Conservation (phyloP, 73 alveolate genomes). For the Uronychia binucleata region DNA sequence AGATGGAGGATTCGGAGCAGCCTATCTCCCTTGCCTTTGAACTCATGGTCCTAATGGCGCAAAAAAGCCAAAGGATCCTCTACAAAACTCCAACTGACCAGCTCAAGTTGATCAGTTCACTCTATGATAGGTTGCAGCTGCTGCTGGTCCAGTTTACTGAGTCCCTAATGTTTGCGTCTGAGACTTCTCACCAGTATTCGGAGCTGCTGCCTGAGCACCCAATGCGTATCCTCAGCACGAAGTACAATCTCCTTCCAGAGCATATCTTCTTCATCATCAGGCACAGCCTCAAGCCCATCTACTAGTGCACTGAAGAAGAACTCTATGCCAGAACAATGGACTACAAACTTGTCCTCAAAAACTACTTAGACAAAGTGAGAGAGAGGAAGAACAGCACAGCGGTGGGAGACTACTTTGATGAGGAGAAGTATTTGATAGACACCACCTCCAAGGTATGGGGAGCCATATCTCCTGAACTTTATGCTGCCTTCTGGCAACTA, state of each 20-base stretch:
- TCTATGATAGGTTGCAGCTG: slow-evolving; percentile 57
- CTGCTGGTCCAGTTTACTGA: slow-evolving; percentile 55
- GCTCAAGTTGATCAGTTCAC: slow-evolving; percentile 41
- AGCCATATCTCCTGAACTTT: slow-evolving; percentile 46
- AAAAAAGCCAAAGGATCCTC: slow-evolving; percentile 38
- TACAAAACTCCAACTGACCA: slow-evolving; percentile 29
- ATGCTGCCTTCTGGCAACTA: slow-evolving; percentile 57
- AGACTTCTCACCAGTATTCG: slow-evolving; percentile 10
- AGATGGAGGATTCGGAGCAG: background rate
- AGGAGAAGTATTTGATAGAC: slow-evolving; percentile 21
- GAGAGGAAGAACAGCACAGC: slow-evolving; percentile 9
- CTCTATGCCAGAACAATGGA: slow-evolving; percentile 29
- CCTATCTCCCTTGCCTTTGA: slow-evolving; percentile 45
- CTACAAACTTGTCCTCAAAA: slow-evolving; percentile 40
- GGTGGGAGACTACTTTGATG: slow-evolving; percentile 53
- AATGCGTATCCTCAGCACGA: slow-evolving; percentile 22
- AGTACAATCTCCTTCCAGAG: slow-evolving; percentile 48
- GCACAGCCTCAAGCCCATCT: slow-evolving; percentile 52
- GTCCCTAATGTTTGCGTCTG: slow-evolving; percentile 30
- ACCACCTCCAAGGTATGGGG: slow-evolving; percentile 35
- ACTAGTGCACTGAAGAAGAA: slow-evolving; percentile 43
- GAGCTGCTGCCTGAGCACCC: slow-evolving; percentile 56
- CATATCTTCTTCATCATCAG: slow-evolving; percentile 61
- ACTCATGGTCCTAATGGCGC: slow-evolving; percentile 51
- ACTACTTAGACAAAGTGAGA: slow-evolving; percentile 8